Evolutionary conservation across 352 stramenopile species (phyloP), one percentile per base, ranked within the genome.

Genomic region (Blastocystis sp.): DNA sequence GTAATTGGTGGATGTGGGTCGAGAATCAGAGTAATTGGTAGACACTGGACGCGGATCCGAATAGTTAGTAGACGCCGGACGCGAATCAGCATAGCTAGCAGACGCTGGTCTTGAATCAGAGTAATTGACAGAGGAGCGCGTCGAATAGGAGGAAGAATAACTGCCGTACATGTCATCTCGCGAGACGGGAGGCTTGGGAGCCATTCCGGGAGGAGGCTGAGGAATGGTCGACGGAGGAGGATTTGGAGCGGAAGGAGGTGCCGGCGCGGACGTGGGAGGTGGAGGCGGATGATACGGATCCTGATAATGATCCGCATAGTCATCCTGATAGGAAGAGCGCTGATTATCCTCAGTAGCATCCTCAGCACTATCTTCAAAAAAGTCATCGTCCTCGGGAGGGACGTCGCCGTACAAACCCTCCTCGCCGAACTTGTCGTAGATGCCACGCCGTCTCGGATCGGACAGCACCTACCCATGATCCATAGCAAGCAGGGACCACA

Each of bases 391-490:
- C 21, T 84, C 21, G 0, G 74, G 74, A 68, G 92, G 92, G 7
- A 96, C 92, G 59, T 94, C 94, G 80, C 95, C 95, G 77, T 94
- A 93, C 48, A 98, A 90, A 11, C 95, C 96, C 64, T 97, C 94
- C 87, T 97, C 97, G 74, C 96, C 95, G 90, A 95, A 96, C 89
- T 96, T 91, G 90, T 98, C 95, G 90, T 98, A 98, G 62, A 97
- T 90, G 3, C 92, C 91, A 10, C 94, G 93, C 88, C 96, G 96
- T 60, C 93, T 92, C 11, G 94, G 92, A 91, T 97, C 95, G 59
- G 91, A 95, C 38, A 98, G 21, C 45, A 84, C 61, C 74, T 84
- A 70, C 2, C 38, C 10, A 45, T 84, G 9, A 84, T 14, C 24
- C 21, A 10, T 3, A 38, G n/a, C 19, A 70, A 19, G 24, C 2